Base-by-base conservation (phyloP, 2,329 filamentous ascomycete species). In the Polychaeton citri region DNA sequence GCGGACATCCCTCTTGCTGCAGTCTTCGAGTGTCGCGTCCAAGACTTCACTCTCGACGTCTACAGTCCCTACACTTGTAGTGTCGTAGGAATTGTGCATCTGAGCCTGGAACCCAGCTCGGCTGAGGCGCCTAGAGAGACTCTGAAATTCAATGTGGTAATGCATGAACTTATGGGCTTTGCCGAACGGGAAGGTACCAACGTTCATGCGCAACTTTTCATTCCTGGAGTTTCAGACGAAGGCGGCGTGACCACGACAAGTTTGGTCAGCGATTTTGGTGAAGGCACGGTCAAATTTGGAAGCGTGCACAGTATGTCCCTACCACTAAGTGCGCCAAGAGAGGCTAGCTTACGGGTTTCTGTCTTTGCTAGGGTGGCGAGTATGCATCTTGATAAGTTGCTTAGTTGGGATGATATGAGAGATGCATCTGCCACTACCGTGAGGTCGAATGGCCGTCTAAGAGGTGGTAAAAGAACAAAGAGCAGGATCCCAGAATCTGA, bases 361-460 rank as follows among this genome's bases (percentile, higher is more conserved):
- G 81, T 98, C 41, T 96, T 94, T 55, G 87, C 90, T 13, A 81
- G 81, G 52, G 84, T 94, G 21, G 90, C 85, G 1, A 66, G 79
- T 0, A 95, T 95, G 79, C 90, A 98, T 61, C 71, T 98, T 16
- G 90, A 98, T 59, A 96, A 94, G 63, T 70, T 98, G 34, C 73
- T 95, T 9, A 98, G 90, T 62, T 98, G 90, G 90, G 90, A 98
- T 55, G 90, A 96, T 51, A 95, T 98, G 79, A 78, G 88, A 39
- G 88, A 98, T 58, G 68, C 72, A 17, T 68, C 69, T 2, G 66
- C 69, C 33, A 60, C 12, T 4, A 19, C 13, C 3, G 30, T 17
- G 12, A 28, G 24, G 24, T 10, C 24, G 12, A 28, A 28, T 7
- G 24, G 24, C 24, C 24, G 24, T 12, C 24, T 15, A 28, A 28